Percentiles rank a stretch among this genome's conserved stretches.
These are phyloP conservation scores for Sphaerulina vaccinii DNA, from an alignment of 2,329 filamentous ascomycete species.

Conservation along the genomic window DNA sequence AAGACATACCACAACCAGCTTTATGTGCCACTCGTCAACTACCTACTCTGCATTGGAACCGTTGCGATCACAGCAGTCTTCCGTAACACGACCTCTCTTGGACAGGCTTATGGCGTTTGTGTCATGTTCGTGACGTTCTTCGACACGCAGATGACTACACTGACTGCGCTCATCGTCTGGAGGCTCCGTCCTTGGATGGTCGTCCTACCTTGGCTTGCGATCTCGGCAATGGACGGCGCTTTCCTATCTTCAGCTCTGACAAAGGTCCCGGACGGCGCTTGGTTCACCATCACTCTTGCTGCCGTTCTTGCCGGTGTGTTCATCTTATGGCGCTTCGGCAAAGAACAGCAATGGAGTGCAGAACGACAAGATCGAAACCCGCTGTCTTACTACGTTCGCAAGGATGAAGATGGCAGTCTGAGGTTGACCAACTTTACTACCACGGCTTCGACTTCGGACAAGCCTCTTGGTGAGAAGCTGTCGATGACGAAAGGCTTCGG, in stretches of 20 bases:
- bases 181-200: constrained; percentile 60
- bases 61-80: constrained; percentile 65
- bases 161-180: constrained; percentile 73
- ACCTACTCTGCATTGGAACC: constrained; percentile 71
- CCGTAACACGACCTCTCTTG: constrained; percentile 59
- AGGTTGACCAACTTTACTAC: constrained; percentile 3
- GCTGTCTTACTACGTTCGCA: constrained; percentile 46
- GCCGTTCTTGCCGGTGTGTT: constrained; percentile 63
- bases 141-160: constrained; percentile 69
- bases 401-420: constrained; percentile 34
- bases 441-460: neutral
- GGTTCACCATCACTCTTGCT: constrained; percentile 70
- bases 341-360: constrained; percentile 71
- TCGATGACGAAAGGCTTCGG: constrained; percentile 55
- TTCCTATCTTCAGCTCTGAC: constrained; percentile 67
- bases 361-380: constrained; percentile 62
- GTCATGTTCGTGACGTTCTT: constrained; percentile 78
- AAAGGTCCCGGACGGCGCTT: constrained; percentile 73
- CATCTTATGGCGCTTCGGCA: constrained; percentile 74
- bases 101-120: constrained; percentile 75
- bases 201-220: constrained; percentile 59
- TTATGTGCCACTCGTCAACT: constrained; percentile 73
- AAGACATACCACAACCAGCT: constrained; percentile 69
- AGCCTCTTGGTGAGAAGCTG: constrained; percentile 39
- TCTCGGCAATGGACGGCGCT: constrained; percentile 64